phyloP scores from a whole-genome alignment of 768 basidiomycete genomes.

The Lactifluus pinguis region DNA sequence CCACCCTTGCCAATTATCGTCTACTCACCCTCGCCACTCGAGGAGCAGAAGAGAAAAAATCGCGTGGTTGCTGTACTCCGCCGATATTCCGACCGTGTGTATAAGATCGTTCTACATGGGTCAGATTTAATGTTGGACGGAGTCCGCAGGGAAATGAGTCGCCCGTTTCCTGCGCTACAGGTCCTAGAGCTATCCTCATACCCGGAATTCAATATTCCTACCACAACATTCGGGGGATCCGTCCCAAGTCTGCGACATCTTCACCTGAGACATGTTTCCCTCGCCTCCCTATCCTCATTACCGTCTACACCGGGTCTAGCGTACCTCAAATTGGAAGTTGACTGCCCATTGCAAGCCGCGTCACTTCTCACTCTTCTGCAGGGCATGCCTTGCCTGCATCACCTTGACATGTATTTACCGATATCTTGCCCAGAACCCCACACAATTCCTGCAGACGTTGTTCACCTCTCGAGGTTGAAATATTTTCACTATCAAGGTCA shows the following conservation, averaged over 20 bases:
- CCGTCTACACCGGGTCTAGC: neutral
- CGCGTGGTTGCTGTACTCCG: neutral
- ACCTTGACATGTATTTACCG: neutral
- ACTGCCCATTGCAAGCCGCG: neutral
- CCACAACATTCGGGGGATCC: no score
- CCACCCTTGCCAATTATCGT: neutral
- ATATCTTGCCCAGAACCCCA: neutral
- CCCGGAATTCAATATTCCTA: no score
- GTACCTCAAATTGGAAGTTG: neutral
- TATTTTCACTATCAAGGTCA: neutral
- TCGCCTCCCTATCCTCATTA: neutral
- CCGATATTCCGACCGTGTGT: neutral
- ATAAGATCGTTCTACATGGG: neutral
- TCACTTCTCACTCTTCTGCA: neutral
- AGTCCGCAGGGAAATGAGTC: neutral
- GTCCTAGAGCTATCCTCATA: neutral
- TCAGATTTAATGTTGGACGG: neutral
- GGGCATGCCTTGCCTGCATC: neutral
- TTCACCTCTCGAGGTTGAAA: neutral
- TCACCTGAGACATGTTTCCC: neutral
- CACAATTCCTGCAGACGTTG: neutral
- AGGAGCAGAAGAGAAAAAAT: no score
- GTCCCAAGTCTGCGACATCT: neutral
- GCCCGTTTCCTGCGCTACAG: neutral
- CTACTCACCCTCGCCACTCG: neutral